These are phyloP conservation scores for Globisporangium alternatum DNA, from an alignment of 352 stramenopile species.

Conservation along the genomic window DNA sequence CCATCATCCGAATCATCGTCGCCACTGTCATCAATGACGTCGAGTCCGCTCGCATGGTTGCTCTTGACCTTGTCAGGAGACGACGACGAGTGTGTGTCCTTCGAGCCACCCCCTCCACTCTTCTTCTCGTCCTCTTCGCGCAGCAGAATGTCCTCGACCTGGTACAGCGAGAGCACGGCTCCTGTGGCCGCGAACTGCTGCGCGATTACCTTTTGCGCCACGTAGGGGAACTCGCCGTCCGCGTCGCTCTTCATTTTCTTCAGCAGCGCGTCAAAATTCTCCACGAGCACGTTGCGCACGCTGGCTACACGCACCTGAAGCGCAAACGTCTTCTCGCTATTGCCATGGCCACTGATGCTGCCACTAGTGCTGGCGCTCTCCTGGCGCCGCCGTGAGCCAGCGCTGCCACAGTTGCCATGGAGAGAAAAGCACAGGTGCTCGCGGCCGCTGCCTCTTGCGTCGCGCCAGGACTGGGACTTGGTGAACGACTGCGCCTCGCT, in stretches of 20 bases:
- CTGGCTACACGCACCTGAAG: constrained; percentile 41
- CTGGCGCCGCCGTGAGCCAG: constrained; percentile 1
- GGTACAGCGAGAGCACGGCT: constrained; percentile 35
- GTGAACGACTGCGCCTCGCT: constrained; percentile 45
- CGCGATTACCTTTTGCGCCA: constrained; percentile 38
- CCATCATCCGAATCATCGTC: constrained; percentile 25
- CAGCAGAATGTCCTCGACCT: constrained; percentile 45
- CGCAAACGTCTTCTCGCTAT: constrained; percentile 43
- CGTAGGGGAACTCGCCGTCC: constrained; percentile 49
- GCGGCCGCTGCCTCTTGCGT: constrained; percentile 36
- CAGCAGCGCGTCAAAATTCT: constrained; percentile 43
- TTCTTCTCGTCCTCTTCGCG: constrained; percentile 45
- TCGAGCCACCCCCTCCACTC: not conserved
- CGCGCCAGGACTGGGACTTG: constrained; percentile 49
- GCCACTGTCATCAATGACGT: constrained; percentile 14
- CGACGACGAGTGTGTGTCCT: constrained; percentile 6
- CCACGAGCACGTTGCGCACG: constrained; percentile 47
- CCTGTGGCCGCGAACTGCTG: constrained; percentile 39
- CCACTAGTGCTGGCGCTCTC: not conserved
- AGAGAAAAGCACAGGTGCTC: constrained; percentile 51
- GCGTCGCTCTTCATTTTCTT: constrained; percentile 41
- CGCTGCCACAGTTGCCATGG: constrained; percentile 19
- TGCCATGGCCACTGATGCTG: not conserved
- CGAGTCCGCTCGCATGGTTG: not conserved
- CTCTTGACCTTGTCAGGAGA: constrained; percentile 5